Evolutionary conservation across 1,139 yeast genomes (phyloP).

Genomic region (Debaryomyces singareniensis): DNA sequence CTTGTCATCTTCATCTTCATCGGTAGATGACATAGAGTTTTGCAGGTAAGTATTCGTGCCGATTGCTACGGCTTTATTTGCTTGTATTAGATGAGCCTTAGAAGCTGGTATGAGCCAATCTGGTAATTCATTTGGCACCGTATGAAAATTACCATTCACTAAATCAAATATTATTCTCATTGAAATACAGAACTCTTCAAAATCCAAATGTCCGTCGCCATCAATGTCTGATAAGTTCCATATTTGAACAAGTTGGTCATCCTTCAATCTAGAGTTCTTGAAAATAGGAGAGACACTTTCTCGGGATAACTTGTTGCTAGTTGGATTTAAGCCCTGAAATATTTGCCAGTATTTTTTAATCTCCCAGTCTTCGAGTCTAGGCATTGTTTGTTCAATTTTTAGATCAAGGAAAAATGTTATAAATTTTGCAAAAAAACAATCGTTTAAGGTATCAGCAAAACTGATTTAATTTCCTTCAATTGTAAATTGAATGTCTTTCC

Average conservation of each 20-base stretch:
- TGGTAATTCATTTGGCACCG: constrained; percentile 70
- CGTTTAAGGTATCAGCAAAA: too few relatives aligned
- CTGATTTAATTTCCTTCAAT: too few relatives aligned
- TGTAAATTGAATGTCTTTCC: not conserved
- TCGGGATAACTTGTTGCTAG: constrained; percentile 70
- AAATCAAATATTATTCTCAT: constrained; percentile 91
- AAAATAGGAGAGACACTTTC: constrained; percentile 82
- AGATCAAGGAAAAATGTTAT: too few relatives aligned
- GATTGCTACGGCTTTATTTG: constrained; percentile 57
- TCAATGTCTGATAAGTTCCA: constrained; percentile 96
- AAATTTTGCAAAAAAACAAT: too few relatives aligned
- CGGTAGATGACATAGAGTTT: constrained; percentile 26
- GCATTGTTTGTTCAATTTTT: constrained; percentile 33
- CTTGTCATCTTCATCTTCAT: constrained; percentile 48
- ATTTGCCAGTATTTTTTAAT: constrained; percentile 97
- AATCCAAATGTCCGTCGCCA: constrained; percentile 83
- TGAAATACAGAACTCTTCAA: constrained; percentile 95
- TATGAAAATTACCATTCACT: constrained; percentile 65
- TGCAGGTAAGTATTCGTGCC: constrained; percentile 16
- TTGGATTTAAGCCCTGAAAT: constrained; percentile 82
- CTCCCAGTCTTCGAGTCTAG: constrained; percentile 86
- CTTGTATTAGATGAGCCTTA: constrained; percentile 77
- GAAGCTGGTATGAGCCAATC: constrained; percentile 89
- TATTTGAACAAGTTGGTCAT: constrained; percentile 66
- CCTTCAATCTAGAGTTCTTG: constrained; percentile 79